Evolutionary conservation across 2,329 filamentous ascomycete genomes (phyloP), one percentile per base, ranked within the genome.

Genomic region (Chaetomiaceae sp.): DNA sequence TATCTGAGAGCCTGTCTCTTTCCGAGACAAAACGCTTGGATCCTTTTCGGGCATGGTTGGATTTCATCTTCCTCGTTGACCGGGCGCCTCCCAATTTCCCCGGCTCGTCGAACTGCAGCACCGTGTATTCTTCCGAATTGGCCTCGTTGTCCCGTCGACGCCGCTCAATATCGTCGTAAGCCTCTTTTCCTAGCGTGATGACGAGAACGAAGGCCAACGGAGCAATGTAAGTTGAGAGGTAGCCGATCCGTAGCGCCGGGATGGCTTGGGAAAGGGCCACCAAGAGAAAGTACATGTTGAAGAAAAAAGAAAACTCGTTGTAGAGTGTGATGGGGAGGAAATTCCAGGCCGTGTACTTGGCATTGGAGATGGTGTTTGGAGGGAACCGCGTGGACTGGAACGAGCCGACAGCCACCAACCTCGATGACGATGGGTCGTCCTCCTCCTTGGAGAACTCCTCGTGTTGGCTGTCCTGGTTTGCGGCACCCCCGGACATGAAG

Each of bases 261-360:
- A 99, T 91, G 38, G 90, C 85, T 71, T 99, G 94, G 33, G 92
- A 97, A 45, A 97, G 72, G 6, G 94, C 95, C 45, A 99, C 94
- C 23, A 97, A 83, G 51, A 99, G 77, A 69, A 99, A 99, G 69
- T 99, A 99, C 77, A 97, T 89, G 78, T 99, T 99, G 78, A 99
- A 96, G 73, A 99, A 99, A 75, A 97, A 99, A 55, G 92, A 96
- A 69, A 99, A 99, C 67, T 99, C 94, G 73, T 97, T 97, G 72
- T 96, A 99, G 20, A 99, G 76, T 0, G 94, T 99, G 48, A 92
- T 79, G 2, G 95, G 95, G 13, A 99, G 79, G 70, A 99, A 99
- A 48, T 88, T 96, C 75, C 91, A 86, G 1, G 91, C 84, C 27
- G 92, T 97, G 70, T 99, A 99, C 77, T 97, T 99, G 51, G 94